phyloP scores from a whole-genome alignment of 2,329 filamentous ascomycete species.

The Trichoderma aggressivum region DNA sequence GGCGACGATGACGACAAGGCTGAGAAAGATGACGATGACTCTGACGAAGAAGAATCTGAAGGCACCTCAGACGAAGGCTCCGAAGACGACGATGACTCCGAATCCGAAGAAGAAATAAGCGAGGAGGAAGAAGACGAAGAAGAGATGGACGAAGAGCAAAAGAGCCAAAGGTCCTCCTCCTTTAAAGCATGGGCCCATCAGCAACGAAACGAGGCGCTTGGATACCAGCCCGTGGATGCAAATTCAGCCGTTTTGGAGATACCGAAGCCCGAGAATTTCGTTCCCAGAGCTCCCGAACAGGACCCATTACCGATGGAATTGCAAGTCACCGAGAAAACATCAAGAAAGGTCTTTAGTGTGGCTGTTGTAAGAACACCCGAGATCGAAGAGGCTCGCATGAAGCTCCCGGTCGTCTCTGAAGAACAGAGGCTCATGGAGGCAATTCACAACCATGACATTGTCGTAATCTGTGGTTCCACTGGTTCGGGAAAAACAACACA shows the following conservation, averaged over 20 bases:
- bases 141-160: constrained; percentile 25
- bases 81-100: constrained; percentile 30
- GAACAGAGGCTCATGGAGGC: constrained; percentile 99
- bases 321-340: constrained; percentile 55
- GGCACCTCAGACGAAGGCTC: constrained; percentile 27
- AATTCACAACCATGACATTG: constrained; percentile 84
- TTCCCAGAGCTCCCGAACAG: constrained; percentile 63
- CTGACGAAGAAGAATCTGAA: constrained; percentile 30
- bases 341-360: constrained; percentile 74
- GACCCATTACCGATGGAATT: constrained; percentile 69
- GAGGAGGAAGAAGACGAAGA: constrained; percentile 24
- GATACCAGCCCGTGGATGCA: constrained; percentile 51
- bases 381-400: constrained; percentile 73
- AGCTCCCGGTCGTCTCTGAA: constrained; percentile 86
- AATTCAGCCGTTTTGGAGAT: constrained; percentile 46
- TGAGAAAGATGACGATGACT: constrained; percentile 30
- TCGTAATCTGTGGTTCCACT: constrained; percentile 91
- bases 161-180: constrained; percentile 50
- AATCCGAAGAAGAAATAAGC: constrained; percentile 33
- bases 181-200: constrained; percentile 94
- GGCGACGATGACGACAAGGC: constrained; percentile 42
- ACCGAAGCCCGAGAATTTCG: constrained; percentile 60
- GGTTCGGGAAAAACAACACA: constrained; percentile 98
- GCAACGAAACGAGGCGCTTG: constrained; percentile 79
- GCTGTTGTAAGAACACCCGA: constrained; percentile 65